Evolutionary conservation across 164 flowering plant genomes (phyloP).

Genomic region (Magnolia changhungtana): DNA sequence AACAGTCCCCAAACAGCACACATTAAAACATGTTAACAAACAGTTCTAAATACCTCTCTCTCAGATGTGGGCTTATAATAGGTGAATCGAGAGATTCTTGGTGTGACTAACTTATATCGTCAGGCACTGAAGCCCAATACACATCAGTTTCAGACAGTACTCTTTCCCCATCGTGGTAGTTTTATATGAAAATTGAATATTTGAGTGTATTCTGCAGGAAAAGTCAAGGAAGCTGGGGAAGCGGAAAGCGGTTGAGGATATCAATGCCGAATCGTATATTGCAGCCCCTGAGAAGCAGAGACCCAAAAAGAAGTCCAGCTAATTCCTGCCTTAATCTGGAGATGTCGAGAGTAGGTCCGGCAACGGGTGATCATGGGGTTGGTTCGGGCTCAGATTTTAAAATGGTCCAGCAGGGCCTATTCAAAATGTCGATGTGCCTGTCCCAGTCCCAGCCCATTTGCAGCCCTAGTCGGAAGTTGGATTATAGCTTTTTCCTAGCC

Average conservation of each 20-base stretch:
- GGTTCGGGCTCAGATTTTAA: too few species aligned
- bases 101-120: background rate
- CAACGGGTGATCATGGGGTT: too few species aligned
- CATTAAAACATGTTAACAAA: too few species aligned
- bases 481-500: background rate
- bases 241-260: slow-evolving; percentile 40
- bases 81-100: background rate
- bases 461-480: background rate
- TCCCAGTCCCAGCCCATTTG: background rate
- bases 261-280: slow-evolving; percentile 52
- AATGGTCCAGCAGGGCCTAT: background rate
- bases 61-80: background rate
- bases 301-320: slow-evolving; percentile 33
- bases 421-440: background rate
- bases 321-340: background rate
- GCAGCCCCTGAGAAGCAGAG: slow-evolving; percentile 34
- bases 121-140: too few species aligned
- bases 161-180: too few species aligned
- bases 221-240: slow-evolving; percentile 60
- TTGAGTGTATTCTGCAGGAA: slow-evolving; percentile 34
- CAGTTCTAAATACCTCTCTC: too few species aligned
- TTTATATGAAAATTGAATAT: too few species aligned
- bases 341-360: too few species aligned
- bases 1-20: too few species aligned
- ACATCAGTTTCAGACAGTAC: background rate